A percentile compares a stretch with the other conserved stretches of the same genome.
Evolutionary conservation across 2,329 filamentous ascomycete species (phyloP).

Genomic region (Trichoderma guizhouense): DNA sequence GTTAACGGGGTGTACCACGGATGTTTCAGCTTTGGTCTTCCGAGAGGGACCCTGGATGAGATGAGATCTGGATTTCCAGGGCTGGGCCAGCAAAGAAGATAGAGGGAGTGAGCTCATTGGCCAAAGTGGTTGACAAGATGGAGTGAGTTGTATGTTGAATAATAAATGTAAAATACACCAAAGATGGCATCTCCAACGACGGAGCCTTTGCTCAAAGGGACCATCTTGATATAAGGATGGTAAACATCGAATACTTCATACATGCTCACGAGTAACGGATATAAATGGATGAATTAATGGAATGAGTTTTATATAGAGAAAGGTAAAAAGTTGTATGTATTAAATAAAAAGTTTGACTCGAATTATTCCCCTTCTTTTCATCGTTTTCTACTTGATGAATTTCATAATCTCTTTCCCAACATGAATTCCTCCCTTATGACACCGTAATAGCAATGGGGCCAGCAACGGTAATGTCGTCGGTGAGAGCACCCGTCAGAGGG

Average conservation of each 20-base stretch:
- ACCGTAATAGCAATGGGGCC: constrained; percentile 59
- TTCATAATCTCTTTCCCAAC: neutral
- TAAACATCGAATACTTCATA: neutral
- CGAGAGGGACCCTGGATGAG: neutral
- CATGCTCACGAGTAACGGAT: neutral
- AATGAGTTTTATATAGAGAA: neutral
- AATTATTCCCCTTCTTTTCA: neutral
- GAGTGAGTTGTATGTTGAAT: neutral
- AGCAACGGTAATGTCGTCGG: constrained; percentile 63
- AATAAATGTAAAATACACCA: neutral
- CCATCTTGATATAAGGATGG: neutral
- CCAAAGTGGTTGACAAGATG: neutral
- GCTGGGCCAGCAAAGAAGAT: neutral
- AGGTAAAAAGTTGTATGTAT: neutral
- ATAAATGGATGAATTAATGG: neutral
- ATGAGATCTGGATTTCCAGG: neutral
- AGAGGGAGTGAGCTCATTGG: neutral
- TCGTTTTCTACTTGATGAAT: neutral
- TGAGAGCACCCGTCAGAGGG: constrained; percentile 50
- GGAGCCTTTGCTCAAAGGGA: neutral
- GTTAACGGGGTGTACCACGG: neutral
- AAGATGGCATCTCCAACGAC: neutral
- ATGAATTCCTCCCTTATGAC: neutral
- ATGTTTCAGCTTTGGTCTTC: constrained; percentile 11
- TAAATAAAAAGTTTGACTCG: constrained; percentile 13